phyloP scores from a whole-genome alignment of 108 stramenopile species.

The Cylindrotheca fusiformis region DNA sequence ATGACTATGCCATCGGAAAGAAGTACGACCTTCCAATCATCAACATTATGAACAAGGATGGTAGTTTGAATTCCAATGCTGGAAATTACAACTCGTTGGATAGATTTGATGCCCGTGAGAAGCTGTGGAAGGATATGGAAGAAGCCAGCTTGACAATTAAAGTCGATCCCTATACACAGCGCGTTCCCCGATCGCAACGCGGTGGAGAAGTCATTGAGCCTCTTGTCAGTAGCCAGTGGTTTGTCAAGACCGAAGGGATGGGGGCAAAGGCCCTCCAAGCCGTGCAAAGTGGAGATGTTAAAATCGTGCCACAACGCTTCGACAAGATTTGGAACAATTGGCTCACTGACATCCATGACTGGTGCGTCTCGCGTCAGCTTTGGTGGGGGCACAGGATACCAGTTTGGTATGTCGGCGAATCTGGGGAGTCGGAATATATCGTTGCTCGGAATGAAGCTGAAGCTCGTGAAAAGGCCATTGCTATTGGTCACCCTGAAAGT shows the following conservation, averaged over 20 bases:
- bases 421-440: conserved; percentile 71
- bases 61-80: conserved; percentile 80
- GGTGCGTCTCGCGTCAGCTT: conserved; percentile 95
- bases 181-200: conserved; percentile 94
- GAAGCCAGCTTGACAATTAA: conserved; percentile 75
- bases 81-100: conserved; percentile 88
- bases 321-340: conserved; percentile 94
- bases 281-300: conserved; percentile 84
- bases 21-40: conserved; percentile 88
- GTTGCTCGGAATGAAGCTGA: conserved; percentile 88
- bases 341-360: conserved; percentile 93
- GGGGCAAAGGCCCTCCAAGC: conserved; percentile 86
- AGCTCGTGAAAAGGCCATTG: conserved; percentile 71
- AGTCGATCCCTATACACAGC: conserved; percentile 82
- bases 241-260: conserved; percentile 92
- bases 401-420: conserved; percentile 86
- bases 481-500: conserved; percentile 53
- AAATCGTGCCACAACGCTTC: conserved; percentile 90
- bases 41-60: conserved; percentile 97
- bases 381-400: conserved; percentile 99
- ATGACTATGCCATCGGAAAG: conserved; percentile 96
- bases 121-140: conserved; percentile 92
- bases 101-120: conserved; percentile 88
- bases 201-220: conserved; percentile 99
- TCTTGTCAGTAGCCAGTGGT: conserved; percentile 97